phyloP scores from a whole-genome alignment of 2,329 filamentous ascomycete species.

The Bipolaris zeicola region DNA sequence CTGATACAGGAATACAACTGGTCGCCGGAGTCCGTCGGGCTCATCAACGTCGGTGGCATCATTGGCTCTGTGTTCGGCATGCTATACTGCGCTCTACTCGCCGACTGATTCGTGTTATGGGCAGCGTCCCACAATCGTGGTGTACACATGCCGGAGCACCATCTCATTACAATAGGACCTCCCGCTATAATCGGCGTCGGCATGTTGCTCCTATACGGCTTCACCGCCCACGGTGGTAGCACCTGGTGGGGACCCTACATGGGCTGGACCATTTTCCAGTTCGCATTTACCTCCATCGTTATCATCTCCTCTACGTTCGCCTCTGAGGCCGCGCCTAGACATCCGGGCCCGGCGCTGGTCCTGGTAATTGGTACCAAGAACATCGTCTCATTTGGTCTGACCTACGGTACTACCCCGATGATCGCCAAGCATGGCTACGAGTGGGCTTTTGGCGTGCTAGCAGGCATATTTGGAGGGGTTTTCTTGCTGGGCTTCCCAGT shows the following conservation, averaged over 20 bases:
- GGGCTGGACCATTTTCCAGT: too few relatives aligned
- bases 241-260: background rate
- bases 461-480: background rate
- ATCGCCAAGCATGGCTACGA: background rate
- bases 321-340: background rate
- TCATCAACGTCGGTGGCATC: background rate
- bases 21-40: background rate
- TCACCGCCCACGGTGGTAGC: background rate
- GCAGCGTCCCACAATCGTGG: background rate
- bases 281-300: background rate
- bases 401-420: background rate
- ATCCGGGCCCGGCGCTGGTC: conserved; percentile 1
- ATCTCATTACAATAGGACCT: background rate
- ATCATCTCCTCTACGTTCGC: conserved; percentile 2
- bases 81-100: too few relatives aligned
- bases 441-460: background rate
- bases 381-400: conserved; percentile 1
- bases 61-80: too few relatives aligned
- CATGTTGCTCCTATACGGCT: conserved; percentile 1
- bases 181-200: background rate
- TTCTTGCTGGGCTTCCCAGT: background rate
- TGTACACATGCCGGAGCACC: conserved; percentile 4
- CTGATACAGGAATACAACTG: background rate
- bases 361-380: conserved; percentile 4
- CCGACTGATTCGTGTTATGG: too few relatives aligned